Base-by-base conservation (phyloP, 192 early-diverging fungal species). In the Gaertneriomyces semiglobifer region DNA sequence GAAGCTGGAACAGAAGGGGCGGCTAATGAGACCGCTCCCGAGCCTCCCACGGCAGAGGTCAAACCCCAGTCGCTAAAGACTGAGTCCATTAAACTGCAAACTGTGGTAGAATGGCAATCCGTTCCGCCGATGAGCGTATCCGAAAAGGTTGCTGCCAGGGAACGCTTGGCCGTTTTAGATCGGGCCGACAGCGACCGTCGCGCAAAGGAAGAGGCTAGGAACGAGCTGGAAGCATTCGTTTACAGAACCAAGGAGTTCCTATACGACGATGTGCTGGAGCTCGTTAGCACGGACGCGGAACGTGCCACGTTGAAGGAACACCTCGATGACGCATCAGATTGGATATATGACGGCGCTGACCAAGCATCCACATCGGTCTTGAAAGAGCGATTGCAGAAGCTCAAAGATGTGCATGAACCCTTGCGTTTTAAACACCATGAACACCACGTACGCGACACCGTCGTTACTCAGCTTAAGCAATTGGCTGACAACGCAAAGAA, bases 171-270 rank as follows among this genome's bases (percentile, higher is more conserved):
- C 25, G 73, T 69, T 58, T 79, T 99, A 79, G 94, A 99, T 65
- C 62, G 71, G 39, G 81, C 82, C 61, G 94, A 97, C 77, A 53
- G 69, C 4, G 69, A 77, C 14, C 89, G 89, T 60, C 80, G 79
- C 41, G 81, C 82, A 6, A 87, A 85, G 43, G 93, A 93, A 75
- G 90, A 88, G 70, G 92, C 94, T 18, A 73, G 83, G 45, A 99
- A 99, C 79, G 79, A 79, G 54, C 82, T 99, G 19, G 97, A 99
- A 73, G 77, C 92, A 3, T 95, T 91, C 75, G 79, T 96, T 40
- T 99, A 98, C 77, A 84, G 84, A 42, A 73, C 86, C 44, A 90
- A 89, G 54, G 93, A 95, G 56, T 84, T 93, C 57, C 75, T 91
- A 53, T 84, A 91, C 50, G 88, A 92, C 56, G 89, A 92, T 41